Percentiles rank a stretch among this genome's conserved stretches.
Evolutionary conservation across 345 rosid species (phyloP).

Genomic region (Lagerstroemia speciosa): DNA sequence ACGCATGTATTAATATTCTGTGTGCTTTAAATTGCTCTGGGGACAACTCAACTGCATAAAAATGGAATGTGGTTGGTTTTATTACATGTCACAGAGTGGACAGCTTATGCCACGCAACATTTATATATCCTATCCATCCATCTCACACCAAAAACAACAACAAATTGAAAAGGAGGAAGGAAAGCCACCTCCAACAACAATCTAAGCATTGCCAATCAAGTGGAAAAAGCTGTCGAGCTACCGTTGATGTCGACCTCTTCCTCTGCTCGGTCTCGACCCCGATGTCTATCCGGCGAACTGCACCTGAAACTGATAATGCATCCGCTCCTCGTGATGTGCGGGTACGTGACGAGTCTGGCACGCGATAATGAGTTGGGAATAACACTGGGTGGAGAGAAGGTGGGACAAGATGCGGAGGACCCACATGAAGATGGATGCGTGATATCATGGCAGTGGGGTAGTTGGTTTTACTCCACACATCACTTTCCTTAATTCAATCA

Average conservation of each 20-base stretch:
- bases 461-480: background rate
- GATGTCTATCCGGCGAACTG: background rate
- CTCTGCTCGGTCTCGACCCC: background rate
- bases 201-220: background rate
- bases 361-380: background rate
- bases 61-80: conserved; percentile 15
- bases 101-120: conserved; percentile 47
- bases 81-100: conserved; percentile 17
- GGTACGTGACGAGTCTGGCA: background rate
- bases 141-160: background rate
- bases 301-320: too few species aligned
- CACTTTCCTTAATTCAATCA: conserved; percentile 1
- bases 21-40: background rate
- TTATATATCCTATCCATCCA: conserved; percentile 18
- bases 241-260: background rate
- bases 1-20: background rate
- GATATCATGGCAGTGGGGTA: background rate
- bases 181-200: background rate
- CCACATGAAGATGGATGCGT: conserved; percentile 2
- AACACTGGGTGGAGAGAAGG: background rate
- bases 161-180: background rate
- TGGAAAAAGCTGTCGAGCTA: background rate
- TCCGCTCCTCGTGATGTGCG: background rate
- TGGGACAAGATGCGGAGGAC: background rate
- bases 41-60: conserved; percentile 13